Conservation (phyloP, 23 red algal species). For the Gracilaria gracilis region DNA sequence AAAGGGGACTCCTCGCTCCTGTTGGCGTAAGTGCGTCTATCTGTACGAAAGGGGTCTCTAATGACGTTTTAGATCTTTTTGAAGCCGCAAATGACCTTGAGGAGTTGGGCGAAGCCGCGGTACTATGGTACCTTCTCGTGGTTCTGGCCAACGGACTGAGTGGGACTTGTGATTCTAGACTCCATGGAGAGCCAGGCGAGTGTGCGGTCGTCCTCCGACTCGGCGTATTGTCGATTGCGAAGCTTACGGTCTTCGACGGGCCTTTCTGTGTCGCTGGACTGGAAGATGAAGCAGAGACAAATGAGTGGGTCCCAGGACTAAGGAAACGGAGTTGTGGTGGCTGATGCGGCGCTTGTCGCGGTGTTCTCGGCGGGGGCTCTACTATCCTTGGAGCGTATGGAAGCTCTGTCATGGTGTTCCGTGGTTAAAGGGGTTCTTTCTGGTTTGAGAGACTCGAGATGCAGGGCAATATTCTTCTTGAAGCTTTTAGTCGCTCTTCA, state of each 20-base stretch:
- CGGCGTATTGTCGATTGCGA: not conserved
- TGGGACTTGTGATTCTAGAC: not conserved
- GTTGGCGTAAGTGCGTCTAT: not conserved
- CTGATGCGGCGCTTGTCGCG: not conserved
- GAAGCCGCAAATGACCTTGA: not conserved
- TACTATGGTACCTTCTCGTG: not conserved
- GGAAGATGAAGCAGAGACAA: not conserved
- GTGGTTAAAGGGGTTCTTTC: not conserved
- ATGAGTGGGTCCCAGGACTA: not conserved
- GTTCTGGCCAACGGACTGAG: conserved; percentile 39
- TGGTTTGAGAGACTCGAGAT: not conserved
- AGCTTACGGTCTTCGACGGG: not conserved
- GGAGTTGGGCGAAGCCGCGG: not conserved
- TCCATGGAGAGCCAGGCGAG: not conserved
- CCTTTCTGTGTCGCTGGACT: not conserved
- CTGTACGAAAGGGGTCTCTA: conserved; percentile 21
- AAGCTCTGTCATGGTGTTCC: conserved; percentile 2
- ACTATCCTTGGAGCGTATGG: not conserved
- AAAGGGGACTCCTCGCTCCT: not conserved
- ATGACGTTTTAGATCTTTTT: conserved; percentile 18
- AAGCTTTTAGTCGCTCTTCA: too few relatives aligned
- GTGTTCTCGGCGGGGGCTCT: not conserved
- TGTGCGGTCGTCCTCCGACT: not conserved
- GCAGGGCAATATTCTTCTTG: not conserved
- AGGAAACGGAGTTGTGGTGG: conserved; percentile 10